These are phyloP conservation scores for Ceratocystis cubensis DNA, from an alignment of 2,329 filamentous ascomycete genomes.

Conservation along the genomic window DNA sequence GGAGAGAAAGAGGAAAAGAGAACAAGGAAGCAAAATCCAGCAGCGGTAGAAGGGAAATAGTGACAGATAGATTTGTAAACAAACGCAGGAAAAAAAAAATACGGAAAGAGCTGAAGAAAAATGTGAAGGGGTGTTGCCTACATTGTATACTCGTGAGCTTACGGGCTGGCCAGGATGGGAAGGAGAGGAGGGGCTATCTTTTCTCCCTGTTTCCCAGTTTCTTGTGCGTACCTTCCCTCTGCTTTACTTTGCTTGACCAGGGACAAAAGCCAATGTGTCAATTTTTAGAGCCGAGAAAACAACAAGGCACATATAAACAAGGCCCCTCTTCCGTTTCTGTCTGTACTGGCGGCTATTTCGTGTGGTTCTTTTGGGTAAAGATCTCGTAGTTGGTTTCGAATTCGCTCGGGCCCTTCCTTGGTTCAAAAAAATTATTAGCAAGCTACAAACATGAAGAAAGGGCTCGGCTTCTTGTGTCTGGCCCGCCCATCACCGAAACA, in stretches of 20 bases:
- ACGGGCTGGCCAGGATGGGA: neutral
- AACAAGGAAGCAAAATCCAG: neutral
- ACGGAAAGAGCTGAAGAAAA: neutral
- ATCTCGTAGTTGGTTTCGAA: conserved; percentile 11
- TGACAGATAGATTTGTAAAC: neutral
- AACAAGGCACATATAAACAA: neutral
- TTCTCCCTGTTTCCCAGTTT: neutral
- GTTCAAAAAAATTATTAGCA: neutral
- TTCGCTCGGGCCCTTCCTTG: conserved; percentile 9
- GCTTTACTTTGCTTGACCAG: neutral
- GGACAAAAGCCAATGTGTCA: conserved; percentile 6
- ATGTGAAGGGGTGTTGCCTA: neutral
- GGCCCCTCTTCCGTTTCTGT: neutral
- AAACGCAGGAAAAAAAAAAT: neutral
- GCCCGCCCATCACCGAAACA: conserved; percentile 4
- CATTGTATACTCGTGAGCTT: conserved; percentile 1
- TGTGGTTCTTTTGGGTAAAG: conserved; percentile 4
- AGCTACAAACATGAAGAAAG: neutral
- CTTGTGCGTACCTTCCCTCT: no score
- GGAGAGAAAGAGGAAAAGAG: neutral
- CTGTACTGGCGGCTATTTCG: neutral
- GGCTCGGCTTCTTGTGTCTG: neutral
- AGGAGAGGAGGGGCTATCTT: conserved; percentile 6
- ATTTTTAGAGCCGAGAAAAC: neutral
- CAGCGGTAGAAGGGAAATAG: neutral